Evolutionary conservation across 805 yeast genomes (phyloP).

Genomic region (Nakazawaea holstii): DNA sequence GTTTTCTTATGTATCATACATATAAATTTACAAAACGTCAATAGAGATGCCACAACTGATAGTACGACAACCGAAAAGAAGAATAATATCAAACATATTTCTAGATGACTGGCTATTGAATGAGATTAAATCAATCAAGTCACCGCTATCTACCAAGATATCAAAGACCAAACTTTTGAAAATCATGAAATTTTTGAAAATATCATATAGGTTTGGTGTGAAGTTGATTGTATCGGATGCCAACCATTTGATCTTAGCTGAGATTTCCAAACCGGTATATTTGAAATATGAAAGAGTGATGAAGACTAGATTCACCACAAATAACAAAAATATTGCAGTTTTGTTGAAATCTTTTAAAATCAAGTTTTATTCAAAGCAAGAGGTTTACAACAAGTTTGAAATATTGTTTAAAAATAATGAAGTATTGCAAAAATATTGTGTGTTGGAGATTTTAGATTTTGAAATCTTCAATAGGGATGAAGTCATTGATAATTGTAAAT

Average conservation of each 20-base stretch:
- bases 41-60: slow-evolving; percentile 5
- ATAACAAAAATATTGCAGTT: slow-evolving; percentile 24
- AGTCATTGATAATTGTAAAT: slow-evolving; percentile 16
- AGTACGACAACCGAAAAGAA: background rate
- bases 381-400: slow-evolving; percentile 13
- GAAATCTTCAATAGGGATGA: slow-evolving; percentile 10
- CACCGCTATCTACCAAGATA: background rate
- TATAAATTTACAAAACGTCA: background rate
- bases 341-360: slow-evolving; percentile 23
- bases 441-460: slow-evolving; percentile 10
- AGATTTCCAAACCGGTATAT: slow-evolving; percentile 11
- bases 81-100: slow-evolving; percentile 2
- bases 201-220: slow-evolving; percentile 4
- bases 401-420: slow-evolving; percentile 4
- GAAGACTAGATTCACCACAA: slow-evolving; percentile 29
- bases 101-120: slow-evolving; percentile 3
- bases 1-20: no score
- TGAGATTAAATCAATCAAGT: background rate
- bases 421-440: background rate
- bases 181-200: slow-evolving; percentile 2
- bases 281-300: slow-evolving; percentile 26
- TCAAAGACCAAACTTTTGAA: background rate
- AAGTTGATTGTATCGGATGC: slow-evolving; percentile 10
- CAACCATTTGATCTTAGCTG: slow-evolving; percentile 11
- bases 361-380: slow-evolving; percentile 19